Base-by-base conservation (phyloP, 73 alveolate genomes). In the Paramecium sexaurelia region DNA sequence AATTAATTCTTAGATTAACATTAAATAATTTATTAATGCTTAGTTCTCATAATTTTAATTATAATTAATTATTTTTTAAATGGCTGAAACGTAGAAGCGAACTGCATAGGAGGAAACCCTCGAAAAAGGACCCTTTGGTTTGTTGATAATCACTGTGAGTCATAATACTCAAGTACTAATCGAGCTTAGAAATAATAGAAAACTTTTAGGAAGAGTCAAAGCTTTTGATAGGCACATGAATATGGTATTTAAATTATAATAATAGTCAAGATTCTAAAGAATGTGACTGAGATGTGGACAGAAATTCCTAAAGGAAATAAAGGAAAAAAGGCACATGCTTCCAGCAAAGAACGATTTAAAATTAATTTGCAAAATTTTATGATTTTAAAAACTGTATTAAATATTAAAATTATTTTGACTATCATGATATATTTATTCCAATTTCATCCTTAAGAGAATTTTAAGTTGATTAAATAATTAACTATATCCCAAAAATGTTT, bases 211-310 rank as follows among this genome's bases (percentile, higher is more conserved):
- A 55, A 93, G 98, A 91, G 99, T 98, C 68, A 96, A 98, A 92
- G 99, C 99, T 10, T 98, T 98, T 93, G 99, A 98, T 85, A 92
- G 99, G 27, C 99, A 98, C 92, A 96, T 98, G 98, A 98, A 98
- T 92, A 96, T 98, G 98, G 99, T 98, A 91, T 94, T 96, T 82
- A 98, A 1, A 19, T 78, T 9, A 78, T 39, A 69, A 35, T 35
- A 35, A 4, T 51, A 0, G 17, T 22, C 33, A 0, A 78, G 90
- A 78, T 92, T 11, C 61, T 93, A 29, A 95, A 93, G 69, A 95
- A 96, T 33, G 99, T 98, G 26, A 94, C 98, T 37, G 99, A 98
- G 96, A 96, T 98, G 97, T 98, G 99, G 99, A 97, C 99, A 5
- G 99, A 98, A 92, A 96, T 96, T 68, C 99, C 99, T 20, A 97